Evolutionary conservation across 306 rosid species (phyloP).

Genomic region (Rosa rugosa): DNA sequence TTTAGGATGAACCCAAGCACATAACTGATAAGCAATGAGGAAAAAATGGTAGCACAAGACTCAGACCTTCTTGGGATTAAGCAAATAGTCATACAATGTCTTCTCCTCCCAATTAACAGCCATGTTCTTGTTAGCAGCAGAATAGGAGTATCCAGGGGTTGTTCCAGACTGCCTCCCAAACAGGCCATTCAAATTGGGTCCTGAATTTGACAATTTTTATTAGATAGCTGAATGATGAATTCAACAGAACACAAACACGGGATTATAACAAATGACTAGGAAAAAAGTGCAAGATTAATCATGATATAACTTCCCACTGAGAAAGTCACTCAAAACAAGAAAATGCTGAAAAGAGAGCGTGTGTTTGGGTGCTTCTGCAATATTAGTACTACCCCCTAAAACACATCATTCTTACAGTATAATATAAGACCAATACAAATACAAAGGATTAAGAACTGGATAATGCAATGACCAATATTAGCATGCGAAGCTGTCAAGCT

Average conservation of each 20-base stretch:
- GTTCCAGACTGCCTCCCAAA: slow-evolving; percentile 97
- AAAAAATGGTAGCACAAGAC: too few species aligned
- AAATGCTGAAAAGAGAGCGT: too few species aligned
- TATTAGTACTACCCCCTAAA: background rate
- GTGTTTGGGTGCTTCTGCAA: background rate
- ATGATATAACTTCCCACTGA: background rate
- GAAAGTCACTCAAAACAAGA: background rate
- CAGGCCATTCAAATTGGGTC: slow-evolving; percentile 85
- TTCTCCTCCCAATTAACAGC: slow-evolving; percentile 92
- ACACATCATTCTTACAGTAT: background rate
- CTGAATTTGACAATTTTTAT: slow-evolving; percentile 32
- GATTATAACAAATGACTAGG: background rate
- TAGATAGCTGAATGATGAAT: background rate
- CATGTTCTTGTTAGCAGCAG: slow-evolving; percentile 90
- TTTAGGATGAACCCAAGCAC: background rate
- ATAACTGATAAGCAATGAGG: background rate
- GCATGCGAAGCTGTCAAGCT: too few species aligned
- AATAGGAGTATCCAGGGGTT: slow-evolving; percentile 82
- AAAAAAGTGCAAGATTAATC: background rate
- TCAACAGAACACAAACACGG: background rate
- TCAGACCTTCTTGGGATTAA: slow-evolving; percentile 86
- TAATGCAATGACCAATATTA: background rate
- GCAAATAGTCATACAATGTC: slow-evolving; percentile 83
- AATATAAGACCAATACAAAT: background rate
- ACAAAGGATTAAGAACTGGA: background rate